Base-by-base conservation (phyloP, 1,284 basidiomycete genomes). In the Sphaerobolus stellatus region DNA sequence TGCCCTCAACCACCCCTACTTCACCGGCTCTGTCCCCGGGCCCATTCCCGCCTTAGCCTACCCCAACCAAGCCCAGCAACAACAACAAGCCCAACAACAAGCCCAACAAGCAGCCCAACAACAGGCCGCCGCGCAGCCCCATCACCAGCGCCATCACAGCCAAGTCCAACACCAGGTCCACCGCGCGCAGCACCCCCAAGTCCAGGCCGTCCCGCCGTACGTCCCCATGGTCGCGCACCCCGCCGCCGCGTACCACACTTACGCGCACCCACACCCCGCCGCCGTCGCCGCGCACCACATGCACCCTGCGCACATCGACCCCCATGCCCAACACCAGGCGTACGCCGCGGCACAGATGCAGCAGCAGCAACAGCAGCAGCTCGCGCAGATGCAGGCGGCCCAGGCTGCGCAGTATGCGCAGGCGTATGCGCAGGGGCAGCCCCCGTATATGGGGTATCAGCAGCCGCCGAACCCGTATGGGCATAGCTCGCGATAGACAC, bases 1-100 rank as follows among this genome's bases (percentile, higher is more conserved):
- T 50, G 95, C 97, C 0, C 83, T 99, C 50, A 82, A 80, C 16
- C 97, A 99, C 67, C 92, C 92, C 0, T 98, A 98, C 75, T 98
- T 98, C 70, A 91, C 88, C 20, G 44, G 44, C 34, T 76, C 75
- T 38, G 69, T 75, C 45, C 72, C 73, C 20, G 62, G 60, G 44
- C 45, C 61, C 22, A 59, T 58, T 24, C 63, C 76, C 69, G 74
- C 25, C 81, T 75, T 59, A 74, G 73, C 50, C 71, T 72, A 61
- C 79, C 72, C 61, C 70, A 73, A 38, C 68, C 78, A 34, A 74
- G 80, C 34, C 46, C 13, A 31, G 51, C 51, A 52, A 29, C 51
- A 48, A n/a, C 31, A 34, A 8, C 45, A 48, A 36, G 24, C 25
- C 8, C 45, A 29, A 27, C 45, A 48, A 48, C 45, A 48, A 13